These are phyloP conservation scores for Fusarium bactridioides DNA, from an alignment of 2,329 filamentous ascomycete species.

Conservation along the genomic window DNA sequence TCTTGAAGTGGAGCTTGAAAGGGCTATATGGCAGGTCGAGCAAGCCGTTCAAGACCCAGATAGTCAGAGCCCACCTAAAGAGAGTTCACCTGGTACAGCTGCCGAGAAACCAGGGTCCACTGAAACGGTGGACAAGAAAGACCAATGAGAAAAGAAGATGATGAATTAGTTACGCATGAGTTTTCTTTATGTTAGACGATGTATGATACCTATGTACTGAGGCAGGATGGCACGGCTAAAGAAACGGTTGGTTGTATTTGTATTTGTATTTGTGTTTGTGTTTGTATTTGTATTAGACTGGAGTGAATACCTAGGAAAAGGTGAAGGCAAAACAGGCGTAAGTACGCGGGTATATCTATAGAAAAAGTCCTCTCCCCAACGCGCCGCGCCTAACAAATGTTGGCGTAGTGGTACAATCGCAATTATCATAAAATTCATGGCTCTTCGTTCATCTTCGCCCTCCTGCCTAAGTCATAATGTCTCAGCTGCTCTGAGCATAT, in stretches of 20 bases:
- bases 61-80: conserved; percentile 12
- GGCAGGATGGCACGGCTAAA: conserved; percentile 1
- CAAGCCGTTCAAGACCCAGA: conserved; percentile 53
- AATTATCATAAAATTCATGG: conserved; percentile 22
- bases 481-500: conserved; percentile 25
- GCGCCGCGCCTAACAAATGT: conserved; percentile 12
- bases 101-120: conserved; percentile 18
- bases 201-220: conserved; percentile 35
- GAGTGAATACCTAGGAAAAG: conserved; percentile 5
- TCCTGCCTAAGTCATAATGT: conserved; percentile 35
- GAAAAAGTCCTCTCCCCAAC: conserved; percentile 36
- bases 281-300: conserved; percentile 12
- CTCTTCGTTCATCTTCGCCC: not conserved
- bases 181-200: conserved; percentile 26
- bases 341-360: conserved; percentile 40
- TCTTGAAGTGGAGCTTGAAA: conserved; percentile 75
- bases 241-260: conserved; percentile 21
- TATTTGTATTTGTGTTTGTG: not conserved
- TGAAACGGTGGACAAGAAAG: conserved; percentile 17
- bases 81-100: conserved; percentile 22
- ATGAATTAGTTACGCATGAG: not conserved
- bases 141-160: conserved; percentile 28
- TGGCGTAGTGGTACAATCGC: conserved; percentile 24
- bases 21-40: conserved; percentile 79
- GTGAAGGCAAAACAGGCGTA: conserved; percentile 23